Percentiles rank a stretch among this genome's conserved stretches.
Evolutionary conservation across 2,329 filamentous ascomycete genomes (phyloP).

Genomic region (Aquanectria penicillioides): DNA sequence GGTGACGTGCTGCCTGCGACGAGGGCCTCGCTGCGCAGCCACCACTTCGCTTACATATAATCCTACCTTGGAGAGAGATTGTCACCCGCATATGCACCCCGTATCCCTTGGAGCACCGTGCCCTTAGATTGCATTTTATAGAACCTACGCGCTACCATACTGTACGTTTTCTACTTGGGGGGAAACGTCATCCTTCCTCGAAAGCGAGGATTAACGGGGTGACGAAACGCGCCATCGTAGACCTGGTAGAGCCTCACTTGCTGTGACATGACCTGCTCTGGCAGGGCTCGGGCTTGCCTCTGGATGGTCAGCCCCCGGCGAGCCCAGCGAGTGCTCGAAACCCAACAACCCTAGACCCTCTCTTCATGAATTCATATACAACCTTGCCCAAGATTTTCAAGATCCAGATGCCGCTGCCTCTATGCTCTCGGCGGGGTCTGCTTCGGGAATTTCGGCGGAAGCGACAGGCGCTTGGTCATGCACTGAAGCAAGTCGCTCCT

Average conservation of each 20-base stretch:
- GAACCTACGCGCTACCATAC: conserved; percentile 33
- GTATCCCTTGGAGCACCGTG: conserved; percentile 13
- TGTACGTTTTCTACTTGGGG: conserved; percentile 42
- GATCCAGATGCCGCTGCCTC: conserved; percentile 37
- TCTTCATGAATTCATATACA: conserved; percentile 32
- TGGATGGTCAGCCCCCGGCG: conserved; percentile 39
- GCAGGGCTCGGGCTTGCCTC: conserved; percentile 45
- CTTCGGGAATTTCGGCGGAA: conserved; percentile 26
- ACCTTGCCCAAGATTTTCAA: conserved; percentile 30
- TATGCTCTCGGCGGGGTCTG: conserved; percentile 30
- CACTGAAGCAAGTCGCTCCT: conserved; percentile 66
- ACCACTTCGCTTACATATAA: conserved; percentile 20
- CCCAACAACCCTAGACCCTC: conserved; percentile 36
- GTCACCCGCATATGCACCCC: conserved; percentile 20
- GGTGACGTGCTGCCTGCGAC: conserved; percentile 16
- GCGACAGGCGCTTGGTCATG: conserved; percentile 40
- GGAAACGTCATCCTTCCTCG: conserved; percentile 40
- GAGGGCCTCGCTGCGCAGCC: conserved; percentile 25
- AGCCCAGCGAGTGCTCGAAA: conserved; percentile 37
- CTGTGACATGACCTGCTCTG: conserved; percentile 32
- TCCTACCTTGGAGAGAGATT: conserved; percentile 15
- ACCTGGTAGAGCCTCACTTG: conserved; percentile 38
- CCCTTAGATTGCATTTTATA: conserved; percentile 22
- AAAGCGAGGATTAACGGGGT: conserved; percentile 36
- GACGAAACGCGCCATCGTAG: conserved; percentile 40